Percentiles rank a stretch among this genome's conserved stretches.
These are phyloP conservation scores for Pythium folliculosum DNA, from an alignment of 352 stramenopile species.

Conservation along the genomic window DNA sequence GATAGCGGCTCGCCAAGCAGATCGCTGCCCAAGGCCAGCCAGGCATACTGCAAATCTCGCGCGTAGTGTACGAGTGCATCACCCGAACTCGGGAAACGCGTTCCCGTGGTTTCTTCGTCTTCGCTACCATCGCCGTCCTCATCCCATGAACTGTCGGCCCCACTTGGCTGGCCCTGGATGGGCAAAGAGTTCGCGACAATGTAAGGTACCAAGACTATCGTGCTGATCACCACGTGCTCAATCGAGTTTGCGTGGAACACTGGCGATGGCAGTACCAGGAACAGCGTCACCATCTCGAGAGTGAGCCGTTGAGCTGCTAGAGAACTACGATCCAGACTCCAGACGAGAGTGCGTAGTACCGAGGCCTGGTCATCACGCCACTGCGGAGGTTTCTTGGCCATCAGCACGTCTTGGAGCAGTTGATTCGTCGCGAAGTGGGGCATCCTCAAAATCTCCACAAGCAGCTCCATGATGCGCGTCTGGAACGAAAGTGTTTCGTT, in stretches of 20 bases:
- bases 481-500: conserved; percentile 27
- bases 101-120: background rate
- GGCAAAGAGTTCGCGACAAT: conserved; percentile 20
- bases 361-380: conserved; percentile 48
- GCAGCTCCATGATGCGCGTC: conserved; percentile 32
- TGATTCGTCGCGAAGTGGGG: conserved; percentile 46
- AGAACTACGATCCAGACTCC: conserved; percentile 27
- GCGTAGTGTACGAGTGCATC: background rate
- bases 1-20: background rate
- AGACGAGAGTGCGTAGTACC: conserved; percentile 47
- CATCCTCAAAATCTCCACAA: conserved; percentile 47
- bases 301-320: conserved; percentile 8
- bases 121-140: background rate
- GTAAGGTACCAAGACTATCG: conserved; percentile 38
- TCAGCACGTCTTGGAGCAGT: conserved; percentile 47
- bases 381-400: conserved; percentile 48
- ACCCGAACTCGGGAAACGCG: background rate
- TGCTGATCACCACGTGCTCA: conserved; percentile 52
- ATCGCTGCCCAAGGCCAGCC: conserved; percentile 15
- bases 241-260: conserved; percentile 35
- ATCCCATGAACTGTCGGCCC: background rate
- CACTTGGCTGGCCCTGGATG: background rate
- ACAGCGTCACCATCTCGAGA: conserved; percentile 27
- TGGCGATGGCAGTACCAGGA: conserved; percentile 34
- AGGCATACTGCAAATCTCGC: conserved; percentile 11